phyloP scores from a whole-genome alignment of 495 filamentous ascomycete species.

The Aspergillus incahuasiensis region DNA sequence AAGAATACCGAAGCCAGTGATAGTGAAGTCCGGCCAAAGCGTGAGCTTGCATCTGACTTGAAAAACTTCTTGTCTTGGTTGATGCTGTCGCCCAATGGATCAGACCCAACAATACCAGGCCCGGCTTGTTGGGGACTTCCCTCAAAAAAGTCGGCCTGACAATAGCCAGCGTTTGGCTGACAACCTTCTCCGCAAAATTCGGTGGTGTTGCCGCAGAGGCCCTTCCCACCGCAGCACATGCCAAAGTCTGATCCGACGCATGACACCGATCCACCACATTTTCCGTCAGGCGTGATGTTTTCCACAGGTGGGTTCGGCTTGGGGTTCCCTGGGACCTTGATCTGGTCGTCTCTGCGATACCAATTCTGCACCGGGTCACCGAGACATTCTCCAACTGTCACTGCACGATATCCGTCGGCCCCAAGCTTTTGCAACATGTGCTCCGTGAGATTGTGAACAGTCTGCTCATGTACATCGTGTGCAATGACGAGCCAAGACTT shows the following conservation, averaged over 20 bases:
- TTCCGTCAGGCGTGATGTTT: constrained; percentile 46
- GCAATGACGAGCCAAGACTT: constrained; percentile 62
- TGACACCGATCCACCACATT: constrained; percentile 47
- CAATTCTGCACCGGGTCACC: constrained; percentile 65
- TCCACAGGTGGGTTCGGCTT: constrained; percentile 30
- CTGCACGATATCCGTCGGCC: constrained; percentile 55
- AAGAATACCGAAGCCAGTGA: constrained; percentile 8
- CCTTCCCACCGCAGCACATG: constrained; percentile 36
- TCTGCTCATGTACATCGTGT: constrained; percentile 76
- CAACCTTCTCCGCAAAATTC: constrained; percentile 50
- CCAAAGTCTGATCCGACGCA: constrained; percentile 46
- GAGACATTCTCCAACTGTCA: constrained; percentile 76
- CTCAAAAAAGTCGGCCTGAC: constrained; percentile 19
- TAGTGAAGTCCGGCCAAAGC: background rate
- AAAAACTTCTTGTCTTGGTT: constrained; percentile 7
- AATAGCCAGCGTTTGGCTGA: constrained; percentile 45
- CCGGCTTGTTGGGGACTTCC: background rate
- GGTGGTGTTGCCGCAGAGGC: constrained; percentile 46
- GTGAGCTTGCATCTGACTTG: constrained; percentile 13
- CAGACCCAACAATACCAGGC: background rate
- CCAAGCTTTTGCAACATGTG: constrained; percentile 62
- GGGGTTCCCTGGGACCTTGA: constrained; percentile 19
- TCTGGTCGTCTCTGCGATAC: constrained; percentile 50
- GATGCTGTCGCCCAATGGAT: background rate
- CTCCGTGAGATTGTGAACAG: constrained; percentile 69